Conservation (phyloP, 768 basidiomycete genomes). For the Boletus reticuloceps region DNA sequence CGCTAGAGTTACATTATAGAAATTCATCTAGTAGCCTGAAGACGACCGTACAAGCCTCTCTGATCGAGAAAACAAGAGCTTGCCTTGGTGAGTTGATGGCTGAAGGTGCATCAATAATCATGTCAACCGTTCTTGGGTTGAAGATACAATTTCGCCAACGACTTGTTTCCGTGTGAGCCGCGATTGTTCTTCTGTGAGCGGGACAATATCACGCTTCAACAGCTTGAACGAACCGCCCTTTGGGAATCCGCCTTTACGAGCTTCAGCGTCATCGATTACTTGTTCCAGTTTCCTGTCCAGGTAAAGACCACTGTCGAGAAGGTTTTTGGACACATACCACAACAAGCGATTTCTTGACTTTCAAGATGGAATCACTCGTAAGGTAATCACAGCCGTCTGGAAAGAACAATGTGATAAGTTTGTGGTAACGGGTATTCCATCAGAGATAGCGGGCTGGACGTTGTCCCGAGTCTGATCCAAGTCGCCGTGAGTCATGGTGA, state of each 20-base stretch:
- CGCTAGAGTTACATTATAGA: too few species aligned
- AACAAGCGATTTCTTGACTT: conserved; percentile 75
- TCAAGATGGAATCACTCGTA: conserved; percentile 74
- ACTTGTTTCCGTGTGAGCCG: conserved; percentile 23
- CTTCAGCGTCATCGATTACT: conserved; percentile 51
- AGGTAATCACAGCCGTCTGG: conserved; percentile 68
- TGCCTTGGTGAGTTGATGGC: too few species aligned
- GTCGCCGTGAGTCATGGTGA: conserved; percentile 9
- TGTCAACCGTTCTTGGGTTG: not conserved
- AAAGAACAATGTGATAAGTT: conserved; percentile 71
- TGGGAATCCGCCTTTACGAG: conserved; percentile 49
- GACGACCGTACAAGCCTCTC: too few species aligned
- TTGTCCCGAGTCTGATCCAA: not conserved
- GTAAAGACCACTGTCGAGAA: not conserved
- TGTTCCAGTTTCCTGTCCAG: conserved; percentile 47
- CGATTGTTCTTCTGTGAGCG: conserved; percentile 43
- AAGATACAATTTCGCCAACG: conserved; percentile 7
- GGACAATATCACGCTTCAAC: conserved; percentile 44
- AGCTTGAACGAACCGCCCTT: conserved; percentile 47
- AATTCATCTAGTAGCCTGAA: too few species aligned
- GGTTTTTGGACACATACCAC: conserved; percentile 47
- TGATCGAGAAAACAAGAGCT: too few species aligned
- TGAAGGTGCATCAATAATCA: not conserved
- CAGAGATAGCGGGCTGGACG: conserved; percentile 33
- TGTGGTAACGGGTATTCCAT: conserved; percentile 57